Evolutionary conservation across 768 basidiomycete genomes (phyloP), one percentile per base, ranked within the genome.

Genomic region (Boletus edulis): DNA sequence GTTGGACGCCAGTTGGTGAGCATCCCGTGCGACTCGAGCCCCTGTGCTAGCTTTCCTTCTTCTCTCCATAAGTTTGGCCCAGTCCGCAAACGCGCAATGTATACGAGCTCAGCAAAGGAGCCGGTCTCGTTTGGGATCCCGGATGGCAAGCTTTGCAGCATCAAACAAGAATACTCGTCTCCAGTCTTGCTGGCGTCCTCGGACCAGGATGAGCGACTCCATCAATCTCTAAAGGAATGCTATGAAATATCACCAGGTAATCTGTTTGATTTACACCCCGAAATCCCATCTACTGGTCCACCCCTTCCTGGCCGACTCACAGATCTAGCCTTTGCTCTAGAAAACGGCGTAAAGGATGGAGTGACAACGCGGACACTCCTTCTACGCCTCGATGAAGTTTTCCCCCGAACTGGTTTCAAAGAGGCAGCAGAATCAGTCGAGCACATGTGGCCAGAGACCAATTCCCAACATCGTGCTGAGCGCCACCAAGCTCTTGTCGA

Each of bases 401-500:
- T 58, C 10, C 57, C 41, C 13, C 14, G 35, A 32, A 46, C 50
- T 14, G 55, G 51, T 11, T 60, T 60, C 22, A 32, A 29, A 44
- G 54, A 59, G 34, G 47, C 34, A 2, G 46, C 39, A 13, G 34
- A 40, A 41, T 32, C 52, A 8, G 17, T 20, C 22, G 18, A 5
- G 14, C 24, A 39, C 7, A 4, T 44, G 37, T 45, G 32, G 8
- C 14, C 8, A 41, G 27, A 56, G 37, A n/a, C n/a, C 17, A 32
- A 35, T 11, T 18, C 17, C 5, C 17, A 43, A 4, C 49, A 53
- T 31, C 46, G 50, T 32, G 39, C n/a, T 12, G 32, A 41, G 15
- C 15, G 51, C 1, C 75, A 80, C 56, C 81, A 83, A 63, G 59
- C 60, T 27, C 73, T 84, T 29, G 73, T 75, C 15, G 66, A 75